Conservation (phyloP, 2,329 filamentous ascomycete species). For the Cytospora leucostoma region DNA sequence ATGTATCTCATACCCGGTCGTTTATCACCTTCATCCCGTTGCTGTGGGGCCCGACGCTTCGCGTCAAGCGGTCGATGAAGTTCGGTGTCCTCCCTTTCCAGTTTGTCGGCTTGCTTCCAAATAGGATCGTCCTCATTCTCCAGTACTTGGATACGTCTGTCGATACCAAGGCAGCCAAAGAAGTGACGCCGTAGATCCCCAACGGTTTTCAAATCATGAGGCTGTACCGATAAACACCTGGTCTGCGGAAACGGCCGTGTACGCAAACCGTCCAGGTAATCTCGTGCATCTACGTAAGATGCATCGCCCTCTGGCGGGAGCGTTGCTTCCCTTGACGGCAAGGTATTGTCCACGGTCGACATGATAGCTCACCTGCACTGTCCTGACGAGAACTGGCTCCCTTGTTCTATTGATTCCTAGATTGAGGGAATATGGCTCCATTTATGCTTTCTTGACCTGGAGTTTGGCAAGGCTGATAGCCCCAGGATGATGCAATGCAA, state of each 20-base stretch:
- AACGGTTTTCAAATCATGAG: slow-evolving; percentile 9
- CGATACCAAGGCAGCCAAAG: slow-evolving; percentile 20
- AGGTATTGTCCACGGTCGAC: not conserved
- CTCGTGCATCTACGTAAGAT: slow-evolving; percentile 4
- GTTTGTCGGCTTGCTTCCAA: slow-evolving; percentile 5
- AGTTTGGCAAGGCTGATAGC: slow-evolving; percentile 8
- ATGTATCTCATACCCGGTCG: slow-evolving; percentile 21
- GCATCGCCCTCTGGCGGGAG: slow-evolving; percentile 1
- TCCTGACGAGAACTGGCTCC: not conserved
- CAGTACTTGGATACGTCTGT: slow-evolving; percentile 11
- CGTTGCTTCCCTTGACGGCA: not conserved
- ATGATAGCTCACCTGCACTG: slow-evolving; percentile 1
- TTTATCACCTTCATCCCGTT: not conserved
- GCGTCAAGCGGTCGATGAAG: not conserved
- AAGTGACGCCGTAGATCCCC: slow-evolving; percentile 16
- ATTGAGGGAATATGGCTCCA: not conserved
- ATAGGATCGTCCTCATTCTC: slow-evolving; percentile 1
- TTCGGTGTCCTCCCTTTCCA: slow-evolving; percentile 14
- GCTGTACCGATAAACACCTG: slow-evolving; percentile 11
- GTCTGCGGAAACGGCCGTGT: not conserved
- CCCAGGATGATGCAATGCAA: not conserved
- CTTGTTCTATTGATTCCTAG: not conserved
- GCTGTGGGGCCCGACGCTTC: not conserved
- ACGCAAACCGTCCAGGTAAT: not conserved
- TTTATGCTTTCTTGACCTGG: not conserved